These are phyloP conservation scores for Nitzschia inconspicua DNA, from an alignment of 108 stramenopile genomes.

Conservation along the genomic window DNA sequence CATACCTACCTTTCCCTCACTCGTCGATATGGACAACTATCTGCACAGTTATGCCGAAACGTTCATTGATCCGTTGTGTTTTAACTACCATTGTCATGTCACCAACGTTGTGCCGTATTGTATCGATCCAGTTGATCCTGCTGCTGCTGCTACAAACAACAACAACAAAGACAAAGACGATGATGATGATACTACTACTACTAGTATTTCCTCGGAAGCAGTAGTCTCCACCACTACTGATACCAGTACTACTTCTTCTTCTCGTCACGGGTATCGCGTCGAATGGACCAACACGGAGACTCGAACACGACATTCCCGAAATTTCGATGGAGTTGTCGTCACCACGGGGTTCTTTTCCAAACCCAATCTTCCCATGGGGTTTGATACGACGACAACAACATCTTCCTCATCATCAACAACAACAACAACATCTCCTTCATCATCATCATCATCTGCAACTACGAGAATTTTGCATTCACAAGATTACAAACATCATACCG, in stretches of 20 bases:
- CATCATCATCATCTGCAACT: not conserved
- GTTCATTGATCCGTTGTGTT: conserved; percentile 33
- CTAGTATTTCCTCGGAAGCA: not conserved
- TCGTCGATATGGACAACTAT: conserved; percentile 54
- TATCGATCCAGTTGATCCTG: not conserved
- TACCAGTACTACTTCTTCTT: no score
- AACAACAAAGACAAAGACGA: not conserved
- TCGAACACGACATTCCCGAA: conserved; percentile 23
- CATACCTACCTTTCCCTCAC: conserved; percentile 58
- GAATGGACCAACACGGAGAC: conserved; percentile 45
- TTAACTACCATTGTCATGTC: conserved; percentile 48
- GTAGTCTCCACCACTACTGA: not conserved
- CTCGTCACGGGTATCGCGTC: conserved; percentile 42
- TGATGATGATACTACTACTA: conserved; percentile 3
- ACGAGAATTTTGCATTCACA: conserved; percentile 50
- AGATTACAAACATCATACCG: conserved; percentile 26
- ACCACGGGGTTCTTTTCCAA: conserved; percentile 67
- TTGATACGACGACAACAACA: not conserved
- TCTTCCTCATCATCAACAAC: not conserved
- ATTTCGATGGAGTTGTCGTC: conserved; percentile 64
- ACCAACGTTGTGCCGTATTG: no score
- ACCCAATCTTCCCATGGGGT: conserved; percentile 37
- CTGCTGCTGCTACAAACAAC: not conserved
- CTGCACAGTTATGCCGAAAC: conserved; percentile 42
- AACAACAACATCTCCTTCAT: not conserved